Evolutionary conservation across 2,329 filamentous ascomycete species (phyloP), one percentile per base, ranked within the genome.

Genomic region (Ophiostoma ulmi): DNA sequence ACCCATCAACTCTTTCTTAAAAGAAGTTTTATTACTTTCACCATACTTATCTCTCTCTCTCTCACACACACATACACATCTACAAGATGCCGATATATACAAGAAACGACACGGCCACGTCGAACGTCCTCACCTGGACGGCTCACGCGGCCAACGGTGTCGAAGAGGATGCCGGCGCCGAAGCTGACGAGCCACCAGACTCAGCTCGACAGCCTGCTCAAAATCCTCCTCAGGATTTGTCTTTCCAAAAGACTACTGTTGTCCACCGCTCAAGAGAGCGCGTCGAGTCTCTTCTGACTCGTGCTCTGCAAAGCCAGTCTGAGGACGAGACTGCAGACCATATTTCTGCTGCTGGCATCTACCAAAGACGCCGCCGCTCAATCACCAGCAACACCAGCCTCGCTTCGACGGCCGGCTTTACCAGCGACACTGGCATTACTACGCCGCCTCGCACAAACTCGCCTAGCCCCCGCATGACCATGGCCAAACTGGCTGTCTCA

Each of bases 361-460:
- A 65, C 63, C 63, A 65, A 22, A 65, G 63, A 44, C 81, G 85
- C 72, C 81, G 85, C 75, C 83, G 88, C 72, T 94, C 91, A 72
- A 89, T 90, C 75, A 90, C 89, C 78, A 96, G 92, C 83, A 94
- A 90, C 77, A 83, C 88, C 75, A 97, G 93, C 80, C 81, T 90
- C 72, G 86, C 91, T 65, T 97, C 94, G 1, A 96, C 93, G 3
- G 91, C 91, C 52, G 94, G 97, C 74, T 84, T 98, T 71, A 97
- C 93, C n/a, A 97, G 94, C 80, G 95, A 97, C 77, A 95, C 92
- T 71, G 94, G 92, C 72, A 82, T 96, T 72, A 97, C 94, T 22
- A 97, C 93, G 76, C 93, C 94, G 61, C 91, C 92, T n/a, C 86
- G 93, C 70, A 92, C 92, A 48, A 93, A 88, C 78, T 94, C 93